phyloP scores from a whole-genome alignment of 2,329 filamentous ascomycete genomes.

The Gnomoniopsis sp. region DNA sequence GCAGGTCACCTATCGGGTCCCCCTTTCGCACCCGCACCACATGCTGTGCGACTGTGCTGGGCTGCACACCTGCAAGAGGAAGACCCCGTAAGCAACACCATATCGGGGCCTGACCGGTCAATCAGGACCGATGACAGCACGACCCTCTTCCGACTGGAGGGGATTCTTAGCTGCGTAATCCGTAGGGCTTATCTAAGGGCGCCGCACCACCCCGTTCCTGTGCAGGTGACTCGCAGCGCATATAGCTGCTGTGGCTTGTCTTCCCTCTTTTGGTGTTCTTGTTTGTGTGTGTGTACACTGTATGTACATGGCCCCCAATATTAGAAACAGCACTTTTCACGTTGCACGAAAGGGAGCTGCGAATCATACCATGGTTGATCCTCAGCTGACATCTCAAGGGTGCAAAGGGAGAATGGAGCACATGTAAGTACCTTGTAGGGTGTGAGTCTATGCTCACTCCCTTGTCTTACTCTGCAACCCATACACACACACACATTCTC shows the following conservation, averaged over 20 bases:
- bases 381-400: not conserved
- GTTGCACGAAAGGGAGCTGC: not conserved
- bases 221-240: not conserved
- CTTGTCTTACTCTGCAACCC: too few species aligned
- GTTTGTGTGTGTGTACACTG: not conserved
- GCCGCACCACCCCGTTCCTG: too few species aligned
- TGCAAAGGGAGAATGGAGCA: not conserved
- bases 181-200: not conserved
- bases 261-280: too few species aligned
- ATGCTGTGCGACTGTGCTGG: too few species aligned
- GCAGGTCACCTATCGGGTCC: too few species aligned
- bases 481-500: too few species aligned
- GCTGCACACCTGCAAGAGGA: too few species aligned
- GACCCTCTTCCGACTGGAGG: not conserved
- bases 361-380: too few species aligned
- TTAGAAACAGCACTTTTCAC: conserved; percentile 4
- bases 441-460: too few species aligned
- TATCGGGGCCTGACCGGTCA: not conserved
- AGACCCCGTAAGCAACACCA: not conserved
- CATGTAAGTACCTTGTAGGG: not conserved
- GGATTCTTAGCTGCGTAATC: not conserved
- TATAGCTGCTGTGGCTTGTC: not conserved
- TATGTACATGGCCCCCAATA: conserved; percentile 1
- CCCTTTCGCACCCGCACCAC: too few species aligned
- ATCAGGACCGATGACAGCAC: too few species aligned